Conservation (phyloP, 352 stramenopile genomes). For the Pythium scleroteichum region DNA sequence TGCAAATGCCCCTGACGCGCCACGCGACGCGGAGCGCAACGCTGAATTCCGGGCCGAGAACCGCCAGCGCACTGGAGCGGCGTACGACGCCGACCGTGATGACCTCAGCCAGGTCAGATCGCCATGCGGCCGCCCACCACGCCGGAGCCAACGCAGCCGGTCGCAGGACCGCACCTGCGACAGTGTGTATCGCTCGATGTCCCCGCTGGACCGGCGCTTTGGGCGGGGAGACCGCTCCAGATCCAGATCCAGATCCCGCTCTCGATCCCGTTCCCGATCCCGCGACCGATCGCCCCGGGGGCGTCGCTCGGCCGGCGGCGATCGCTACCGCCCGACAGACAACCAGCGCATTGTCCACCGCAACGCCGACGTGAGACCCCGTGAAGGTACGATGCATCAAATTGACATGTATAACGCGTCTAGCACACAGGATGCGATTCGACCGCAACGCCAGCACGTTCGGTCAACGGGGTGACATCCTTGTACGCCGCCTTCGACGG, state of each 20-base stretch:
- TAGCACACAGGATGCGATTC: too few relatives aligned
- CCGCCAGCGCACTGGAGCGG: not conserved
- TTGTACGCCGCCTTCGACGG: conserved; percentile 20
- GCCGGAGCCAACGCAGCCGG: not conserved
- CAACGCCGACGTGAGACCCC: not conserved
- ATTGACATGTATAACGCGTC: too few relatives aligned
- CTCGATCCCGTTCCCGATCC: conserved; percentile 4
- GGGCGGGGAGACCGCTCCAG: too few relatives aligned
- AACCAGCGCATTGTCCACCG: not conserved
- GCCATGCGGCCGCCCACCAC: not conserved
- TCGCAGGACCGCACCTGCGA: too few relatives aligned
- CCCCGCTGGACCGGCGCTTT: not conserved
- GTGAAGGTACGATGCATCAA: conserved; percentile 4
- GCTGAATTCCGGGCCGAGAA: too few relatives aligned
- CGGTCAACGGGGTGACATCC: too few relatives aligned
- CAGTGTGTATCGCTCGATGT: not conserved
- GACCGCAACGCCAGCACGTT: too few relatives aligned
- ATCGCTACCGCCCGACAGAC: not conserved
- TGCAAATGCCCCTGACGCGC: too few relatives aligned
- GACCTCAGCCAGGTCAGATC: not conserved
- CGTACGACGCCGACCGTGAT: conserved; percentile 1
- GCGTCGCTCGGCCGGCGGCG: not conserved
- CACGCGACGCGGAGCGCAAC: too few relatives aligned
- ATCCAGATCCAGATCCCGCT: too few relatives aligned
- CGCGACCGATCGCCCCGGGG: conserved; percentile 6